Base-by-base conservation (phyloP, 2,329 filamentous ascomycete genomes). In the Alternaria sp. region DNA sequence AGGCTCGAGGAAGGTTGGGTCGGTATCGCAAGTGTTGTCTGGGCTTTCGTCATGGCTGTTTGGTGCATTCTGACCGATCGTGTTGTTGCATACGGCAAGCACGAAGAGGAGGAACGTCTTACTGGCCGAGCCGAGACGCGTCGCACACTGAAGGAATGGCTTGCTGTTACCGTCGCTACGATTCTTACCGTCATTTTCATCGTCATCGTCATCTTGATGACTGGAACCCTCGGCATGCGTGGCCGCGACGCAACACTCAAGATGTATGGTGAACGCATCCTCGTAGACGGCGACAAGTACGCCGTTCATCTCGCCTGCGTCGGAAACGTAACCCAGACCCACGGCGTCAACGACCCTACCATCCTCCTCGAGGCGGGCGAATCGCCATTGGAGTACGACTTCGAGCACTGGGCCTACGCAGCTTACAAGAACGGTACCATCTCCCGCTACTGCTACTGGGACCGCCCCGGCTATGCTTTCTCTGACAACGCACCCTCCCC, bases 401-500 rank as follows among this genome's bases (percentile, higher is more conserved):
- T 99, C 59, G 91, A 93, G 82, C 87, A 90, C 57, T 93, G 97
- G 82, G 92, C 93, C 11, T 88, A 93, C 62, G 85, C 89, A 59
- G 89, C 91, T 1, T 84, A 93, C 67, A 85, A 88, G 67, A 96
- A 96, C 72, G 92, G 93, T 43, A 92, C 91, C 49, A 96, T 99
- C 71, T 84, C 85, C 59, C 89, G 95, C 63, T 98, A 97, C 82
- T 99, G 96, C 85, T 97, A 97, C 80, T 94, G 93, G 77, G 96
- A 99, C 77, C 91, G 96, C 21, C 96, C 96, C 1, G 96, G 96
- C 2, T 87, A 95, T 59, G 95, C 87, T 7, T 97, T 93, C 90
- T 88, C 89, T 50, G 96, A 99, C 80, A 95, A 96, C 59, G 93
- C 95, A 0, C 96, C 96, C 2, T 97, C 94, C 6, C 96, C 96